These are phyloP conservation scores for Moricandia moricandioides DNA, from an alignment of 345 rosid species.

Conservation along the genomic window DNA sequence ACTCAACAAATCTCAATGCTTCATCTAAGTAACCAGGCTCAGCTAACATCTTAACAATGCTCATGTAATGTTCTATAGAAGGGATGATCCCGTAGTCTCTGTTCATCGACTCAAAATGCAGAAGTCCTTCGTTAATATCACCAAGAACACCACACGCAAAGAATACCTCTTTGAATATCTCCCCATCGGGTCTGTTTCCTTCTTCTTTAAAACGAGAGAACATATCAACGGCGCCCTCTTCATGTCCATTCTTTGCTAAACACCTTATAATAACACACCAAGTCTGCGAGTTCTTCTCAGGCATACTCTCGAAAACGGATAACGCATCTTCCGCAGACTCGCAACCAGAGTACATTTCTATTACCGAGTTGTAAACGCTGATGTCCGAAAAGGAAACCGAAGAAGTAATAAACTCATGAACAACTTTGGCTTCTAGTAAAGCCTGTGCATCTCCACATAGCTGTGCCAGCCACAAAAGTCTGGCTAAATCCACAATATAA, in stretches of 20 bases:
- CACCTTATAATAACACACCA: constrained; percentile 70
- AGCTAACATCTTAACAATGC: constrained; percentile 67
- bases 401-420: constrained; percentile 45
- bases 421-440: constrained; percentile 54
- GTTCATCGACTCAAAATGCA: constrained; percentile 70
- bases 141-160: constrained; percentile 60
- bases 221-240: constrained; percentile 71
- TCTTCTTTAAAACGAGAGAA: constrained; percentile 58
- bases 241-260: constrained; percentile 61
- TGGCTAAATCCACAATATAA: constrained; percentile 47
- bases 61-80: constrained; percentile 53
- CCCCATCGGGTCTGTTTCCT: constrained; percentile 57
- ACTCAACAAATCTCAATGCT: constrained; percentile 62
- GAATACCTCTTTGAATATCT: constrained; percentile 60
- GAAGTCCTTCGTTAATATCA: constrained; percentile 63
- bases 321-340: constrained; percentile 52
- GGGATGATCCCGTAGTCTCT: constrained; percentile 62
- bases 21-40: constrained; percentile 64
- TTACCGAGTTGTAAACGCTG: constrained; percentile 45
- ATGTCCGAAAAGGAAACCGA: constrained; percentile 39
- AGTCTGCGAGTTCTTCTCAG: constrained; percentile 45
- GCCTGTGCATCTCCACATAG: constrained; percentile 60
- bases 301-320: constrained; percentile 50
- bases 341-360: constrained; percentile 67
- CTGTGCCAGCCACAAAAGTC: constrained; percentile 45